phyloP scores from a whole-genome alignment of 768 basidiomycete species.

The Auriscalpium orientale region DNA sequence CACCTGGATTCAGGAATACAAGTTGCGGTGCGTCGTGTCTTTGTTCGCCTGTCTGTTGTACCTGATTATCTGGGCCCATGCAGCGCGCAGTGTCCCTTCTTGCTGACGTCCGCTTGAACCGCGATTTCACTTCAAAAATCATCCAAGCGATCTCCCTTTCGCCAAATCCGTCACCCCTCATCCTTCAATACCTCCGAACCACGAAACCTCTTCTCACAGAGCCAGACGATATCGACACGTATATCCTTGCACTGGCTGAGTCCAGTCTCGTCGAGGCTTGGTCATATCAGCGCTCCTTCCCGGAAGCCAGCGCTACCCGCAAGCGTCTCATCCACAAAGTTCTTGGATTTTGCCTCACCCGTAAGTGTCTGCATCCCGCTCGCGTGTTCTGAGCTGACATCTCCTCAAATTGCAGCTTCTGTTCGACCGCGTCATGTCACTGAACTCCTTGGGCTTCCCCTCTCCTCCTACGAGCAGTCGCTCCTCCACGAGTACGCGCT shows the following conservation, averaged over 20 bases:
- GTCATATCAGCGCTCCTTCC: constrained; percentile 66
- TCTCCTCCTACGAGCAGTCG: constrained; percentile 57
- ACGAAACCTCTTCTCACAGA: constrained; percentile 65
- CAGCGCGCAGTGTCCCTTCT: constrained; percentile 68
- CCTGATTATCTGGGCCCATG: background rate
- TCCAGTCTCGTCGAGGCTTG: constrained; percentile 64
- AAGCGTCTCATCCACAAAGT: constrained; percentile 49
- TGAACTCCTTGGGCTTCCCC: constrained; percentile 57
- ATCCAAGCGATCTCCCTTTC: constrained; percentile 52
- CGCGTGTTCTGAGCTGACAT: background rate
- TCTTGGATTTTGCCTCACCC: constrained; percentile 59
- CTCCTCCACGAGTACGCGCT: constrained; percentile 52
- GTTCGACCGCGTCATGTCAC: constrained; percentile 44
- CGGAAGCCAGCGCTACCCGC: constrained; percentile 47
- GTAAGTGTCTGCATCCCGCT: constrained; percentile 36
- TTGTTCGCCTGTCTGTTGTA: background rate
- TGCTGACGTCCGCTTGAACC: constrained; percentile 65
- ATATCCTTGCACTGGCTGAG: constrained; percentile 59
- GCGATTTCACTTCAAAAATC: constrained; percentile 75
- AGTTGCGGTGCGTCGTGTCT: constrained; percentile 44
- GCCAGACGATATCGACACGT: constrained; percentile 64
- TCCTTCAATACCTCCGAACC: constrained; percentile 69
- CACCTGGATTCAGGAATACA: constrained; percentile 65
- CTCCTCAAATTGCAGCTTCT: constrained; percentile 4
- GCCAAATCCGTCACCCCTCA: constrained; percentile 40